Percentiles rank a stretch among this genome's conserved stretches.
Conservation (phyloP, 495 filamentous ascomycete species). For the Aspergillus sclerotiicarbonarius region DNA sequence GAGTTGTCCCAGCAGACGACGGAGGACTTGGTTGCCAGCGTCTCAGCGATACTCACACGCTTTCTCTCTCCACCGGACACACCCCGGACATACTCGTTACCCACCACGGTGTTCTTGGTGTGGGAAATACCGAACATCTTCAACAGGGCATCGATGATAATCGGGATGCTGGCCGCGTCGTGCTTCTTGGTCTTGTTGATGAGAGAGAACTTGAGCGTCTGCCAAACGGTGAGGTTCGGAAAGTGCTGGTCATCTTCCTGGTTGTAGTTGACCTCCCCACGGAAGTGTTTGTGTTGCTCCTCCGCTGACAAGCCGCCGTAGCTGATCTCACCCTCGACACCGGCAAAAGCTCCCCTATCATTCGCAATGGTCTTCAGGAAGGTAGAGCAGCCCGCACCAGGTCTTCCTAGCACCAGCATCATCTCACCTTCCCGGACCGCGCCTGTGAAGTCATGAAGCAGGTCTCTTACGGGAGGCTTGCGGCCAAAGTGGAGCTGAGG, state of each 20-base stretch:
- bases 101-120: slow-evolving; percentile 79
- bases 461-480: slow-evolving; percentile 50
- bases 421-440: slow-evolving; percentile 75
- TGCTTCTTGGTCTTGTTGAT: slow-evolving; percentile 80
- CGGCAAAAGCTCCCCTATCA: slow-evolving; percentile 61
- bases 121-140: slow-evolving; percentile 78
- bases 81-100: slow-evolving; percentile 78
- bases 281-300: slow-evolving; percentile 66
- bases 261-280: slow-evolving; percentile 82
- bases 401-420: slow-evolving; percentile 80
- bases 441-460: slow-evolving; percentile 79
- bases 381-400: slow-evolving; percentile 77
- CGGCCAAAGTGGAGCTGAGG: slow-evolving; percentile 58
- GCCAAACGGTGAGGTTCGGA: slow-evolving; percentile 72
- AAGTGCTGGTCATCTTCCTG: slow-evolving; percentile 80
- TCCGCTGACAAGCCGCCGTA: slow-evolving; percentile 75
- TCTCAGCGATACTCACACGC: slow-evolving; percentile 69
- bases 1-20: slow-evolving; percentile 73
- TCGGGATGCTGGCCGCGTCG: slow-evolving; percentile 61
- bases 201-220: slow-evolving; percentile 79
- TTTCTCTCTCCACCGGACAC: slow-evolving; percentile 72
- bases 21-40: slow-evolving; percentile 62
- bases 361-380: slow-evolving; percentile 79
- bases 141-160: slow-evolving; percentile 62
- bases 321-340: slow-evolving; percentile 66